A percentile compares a stretch with the other conserved stretches of the same genome.
Evolutionary conservation across 129 eudicot species (phyloP).

Genomic region (Chrysanthemum makinoi): DNA sequence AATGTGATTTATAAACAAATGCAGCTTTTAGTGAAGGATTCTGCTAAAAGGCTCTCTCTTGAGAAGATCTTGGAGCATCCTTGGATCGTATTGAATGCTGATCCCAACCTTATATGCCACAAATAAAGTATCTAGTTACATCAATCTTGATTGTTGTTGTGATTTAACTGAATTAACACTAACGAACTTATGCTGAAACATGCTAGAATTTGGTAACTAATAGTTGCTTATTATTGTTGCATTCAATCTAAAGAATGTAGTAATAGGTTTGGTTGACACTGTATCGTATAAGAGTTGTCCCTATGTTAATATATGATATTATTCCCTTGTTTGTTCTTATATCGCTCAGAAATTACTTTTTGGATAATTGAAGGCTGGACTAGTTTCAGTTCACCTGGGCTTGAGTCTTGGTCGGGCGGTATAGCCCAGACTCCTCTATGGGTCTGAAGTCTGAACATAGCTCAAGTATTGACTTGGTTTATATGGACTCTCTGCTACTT

Average conservation of each 20-base stretch:
- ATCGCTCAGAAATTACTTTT: too few species aligned
- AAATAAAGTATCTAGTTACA: conserved; percentile 13
- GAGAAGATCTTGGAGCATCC: conserved; percentile 82
- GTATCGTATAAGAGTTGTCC: too few species aligned
- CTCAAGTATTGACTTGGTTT: neutral
- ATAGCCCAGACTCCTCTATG: neutral
- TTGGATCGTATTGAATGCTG: conserved; percentile 79
- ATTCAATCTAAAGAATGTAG: neutral
- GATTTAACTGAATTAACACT: neutral
- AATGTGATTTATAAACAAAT: conserved; percentile 15
- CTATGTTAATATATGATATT: too few species aligned
- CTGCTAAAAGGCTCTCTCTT: conserved; percentile 85
- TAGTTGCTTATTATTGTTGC: conserved; percentile 3
- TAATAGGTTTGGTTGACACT: too few species aligned
- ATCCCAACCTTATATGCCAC: conserved; percentile 46
- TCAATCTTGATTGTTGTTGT: neutral
- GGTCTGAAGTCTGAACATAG: neutral
- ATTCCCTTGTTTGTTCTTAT: too few species aligned
- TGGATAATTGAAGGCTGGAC: too few species aligned
- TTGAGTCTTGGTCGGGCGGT: neutral
- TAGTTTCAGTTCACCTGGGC: too few species aligned
- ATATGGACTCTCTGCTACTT: neutral
- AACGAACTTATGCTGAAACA: conserved; percentile 1
- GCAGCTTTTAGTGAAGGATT: conserved; percentile 96
- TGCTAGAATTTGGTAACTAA: conserved; percentile 20